A percentile compares a stretch with the other conserved stretches of the same genome.
These are phyloP conservation scores for Diaporthe capsici DNA, from an alignment of 2,329 filamentous ascomycete species.

Conservation along the genomic window DNA sequence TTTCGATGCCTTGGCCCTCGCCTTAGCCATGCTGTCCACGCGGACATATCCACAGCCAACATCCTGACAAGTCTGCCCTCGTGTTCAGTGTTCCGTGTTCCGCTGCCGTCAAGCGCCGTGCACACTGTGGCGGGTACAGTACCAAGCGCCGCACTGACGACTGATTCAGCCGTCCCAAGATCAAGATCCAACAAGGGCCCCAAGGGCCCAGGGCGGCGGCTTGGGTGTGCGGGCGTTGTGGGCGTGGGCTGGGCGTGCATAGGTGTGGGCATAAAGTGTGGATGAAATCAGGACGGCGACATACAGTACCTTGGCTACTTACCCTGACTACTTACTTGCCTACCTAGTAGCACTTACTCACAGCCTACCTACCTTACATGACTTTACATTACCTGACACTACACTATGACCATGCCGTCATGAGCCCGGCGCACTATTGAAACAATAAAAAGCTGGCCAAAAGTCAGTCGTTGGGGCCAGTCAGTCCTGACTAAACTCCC, in stretches of 20 bases:
- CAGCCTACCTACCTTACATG: neutral
- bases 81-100: neutral
- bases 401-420: slow-evolving; percentile 14
- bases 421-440: slow-evolving; percentile 29
- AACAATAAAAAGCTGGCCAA: slow-evolving; percentile 4
- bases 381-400: slow-evolving; percentile 10
- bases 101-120: neutral
- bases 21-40: slow-evolving; percentile 28
- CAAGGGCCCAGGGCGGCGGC: slow-evolving; percentile 12
- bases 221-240: slow-evolving; percentile 12
- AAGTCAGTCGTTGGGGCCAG: slow-evolving; percentile 13
- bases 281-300: slow-evolving; percentile 8
- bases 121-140: slow-evolving; percentile 24
- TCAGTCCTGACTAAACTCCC: slow-evolving; percentile 37
- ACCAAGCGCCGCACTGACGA: slow-evolving; percentile 23
- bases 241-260: slow-evolving; percentile 1
- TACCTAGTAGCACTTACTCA: neutral
- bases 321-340: neutral
- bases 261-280: slow-evolving; percentile 23
- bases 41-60: slow-evolving; percentile 15
- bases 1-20: slow-evolving; percentile 13
- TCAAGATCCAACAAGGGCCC: slow-evolving; percentile 10
- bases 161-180: slow-evolving; percentile 21
- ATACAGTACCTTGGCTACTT: neutral
- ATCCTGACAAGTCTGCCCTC: slow-evolving; percentile 14